These are phyloP conservation scores for Leishmania braziliensis DNA, from an alignment of 208 protist species.

Conservation along the genomic window DNA sequence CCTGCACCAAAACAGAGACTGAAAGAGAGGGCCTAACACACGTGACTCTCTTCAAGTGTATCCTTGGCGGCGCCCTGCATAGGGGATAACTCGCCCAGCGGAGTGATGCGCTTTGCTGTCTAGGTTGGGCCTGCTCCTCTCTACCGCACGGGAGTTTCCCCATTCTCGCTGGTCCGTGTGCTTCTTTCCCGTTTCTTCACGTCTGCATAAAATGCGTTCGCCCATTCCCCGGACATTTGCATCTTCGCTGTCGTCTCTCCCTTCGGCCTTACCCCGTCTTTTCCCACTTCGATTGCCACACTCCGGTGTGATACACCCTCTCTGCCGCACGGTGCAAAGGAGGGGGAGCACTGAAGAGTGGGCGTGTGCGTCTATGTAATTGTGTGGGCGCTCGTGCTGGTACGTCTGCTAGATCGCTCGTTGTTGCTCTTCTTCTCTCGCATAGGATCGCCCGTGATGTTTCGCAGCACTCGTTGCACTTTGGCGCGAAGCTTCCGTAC, in stretches of 20 bases:
- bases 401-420: neutral
- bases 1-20: neutral
- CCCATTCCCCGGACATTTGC: neutral
- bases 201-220: neutral
- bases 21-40: neutral
- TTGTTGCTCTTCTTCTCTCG: slow-evolving; percentile 1
- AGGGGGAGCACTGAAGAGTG: neutral
- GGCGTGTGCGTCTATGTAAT: neutral
- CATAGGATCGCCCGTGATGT: slow-evolving; percentile 30
- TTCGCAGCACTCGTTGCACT: slow-evolving; percentile 25
- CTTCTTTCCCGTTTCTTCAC: neutral
- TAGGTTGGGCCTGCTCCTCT: neutral
- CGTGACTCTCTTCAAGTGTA: neutral
- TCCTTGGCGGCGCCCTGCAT: neutral
- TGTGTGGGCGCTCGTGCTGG: neutral
- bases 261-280: neutral
- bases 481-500: slow-evolving; percentile 58
- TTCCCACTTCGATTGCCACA: neutral
- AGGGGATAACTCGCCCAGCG: neutral
- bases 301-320: neutral
- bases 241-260: neutral
- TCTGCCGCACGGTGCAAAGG: neutral
- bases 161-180: no score
- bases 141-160: neutral
- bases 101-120: neutral